These are phyloP conservation scores for Daldinia eschscholtzii DNA, from an alignment of 2,329 filamentous ascomycete species.

Conservation along the genomic window DNA sequence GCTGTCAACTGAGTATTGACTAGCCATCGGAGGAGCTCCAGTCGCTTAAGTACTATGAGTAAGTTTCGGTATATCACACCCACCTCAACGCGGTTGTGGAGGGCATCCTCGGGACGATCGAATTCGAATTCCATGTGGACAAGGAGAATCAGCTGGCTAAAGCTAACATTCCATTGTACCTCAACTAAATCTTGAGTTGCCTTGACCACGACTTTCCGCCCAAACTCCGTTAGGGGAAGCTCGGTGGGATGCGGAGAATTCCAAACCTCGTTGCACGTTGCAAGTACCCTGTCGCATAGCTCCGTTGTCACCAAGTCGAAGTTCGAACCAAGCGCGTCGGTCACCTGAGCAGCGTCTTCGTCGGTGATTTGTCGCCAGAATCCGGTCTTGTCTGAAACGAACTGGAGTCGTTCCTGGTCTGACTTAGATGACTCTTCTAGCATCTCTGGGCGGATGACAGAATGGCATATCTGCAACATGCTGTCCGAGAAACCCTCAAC, in stretches of 20 bases:
- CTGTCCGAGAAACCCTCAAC: constrained; percentile 77
- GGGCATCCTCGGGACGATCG: constrained; percentile 76
- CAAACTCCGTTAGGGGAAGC: constrained; percentile 77
- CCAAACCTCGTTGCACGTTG: constrained; percentile 60
- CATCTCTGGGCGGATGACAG: constrained; percentile 77
- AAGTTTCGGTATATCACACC: constrained; percentile 77
- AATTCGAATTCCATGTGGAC: constrained; percentile 89
- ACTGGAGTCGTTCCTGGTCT: constrained; percentile 79
- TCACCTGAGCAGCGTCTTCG: constrained; percentile 80
- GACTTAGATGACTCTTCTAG: constrained; percentile 79
- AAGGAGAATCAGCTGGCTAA: constrained; percentile 85
- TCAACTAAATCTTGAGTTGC: constrained; percentile 84
- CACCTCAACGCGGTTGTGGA: constrained; percentile 72
- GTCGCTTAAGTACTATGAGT: constrained; percentile 76
- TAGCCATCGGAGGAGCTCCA: constrained; percentile 81
- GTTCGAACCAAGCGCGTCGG: constrained; percentile 74
- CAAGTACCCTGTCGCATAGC: constrained; percentile 66
- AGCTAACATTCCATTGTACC: constrained; percentile 78
- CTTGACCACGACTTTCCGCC: constrained; percentile 78
- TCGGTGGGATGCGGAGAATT: constrained; percentile 51
- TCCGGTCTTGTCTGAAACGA: constrained; percentile 81
- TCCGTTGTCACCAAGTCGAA: constrained; percentile 69
- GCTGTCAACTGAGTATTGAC: constrained; percentile 69
- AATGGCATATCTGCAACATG: constrained; percentile 75
- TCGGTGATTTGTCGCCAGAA: constrained; percentile 85